Evolutionary conservation across 2,329 filamentous ascomycete genomes (phyloP).

Genomic region (Scleromitrula shiraiana): DNA sequence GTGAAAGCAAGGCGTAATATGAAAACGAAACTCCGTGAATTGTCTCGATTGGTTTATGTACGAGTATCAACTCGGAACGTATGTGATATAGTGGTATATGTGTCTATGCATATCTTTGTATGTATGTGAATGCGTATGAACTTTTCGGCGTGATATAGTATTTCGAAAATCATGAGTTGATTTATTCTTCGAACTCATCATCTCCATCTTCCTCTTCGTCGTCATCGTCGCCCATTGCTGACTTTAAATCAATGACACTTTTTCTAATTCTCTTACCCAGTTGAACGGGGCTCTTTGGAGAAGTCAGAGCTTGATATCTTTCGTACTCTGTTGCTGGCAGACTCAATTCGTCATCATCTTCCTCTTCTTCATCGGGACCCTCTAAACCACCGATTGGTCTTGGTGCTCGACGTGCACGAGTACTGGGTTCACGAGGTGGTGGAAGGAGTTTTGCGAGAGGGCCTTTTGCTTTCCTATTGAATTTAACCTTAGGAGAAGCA

Average conservation of each 20-base stretch:
- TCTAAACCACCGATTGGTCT: slow-evolving; percentile 13
- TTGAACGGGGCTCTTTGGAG: slow-evolving; percentile 16
- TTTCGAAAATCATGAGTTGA: not conserved
- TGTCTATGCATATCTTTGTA: no score
- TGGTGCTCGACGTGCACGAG: slow-evolving; percentile 17
- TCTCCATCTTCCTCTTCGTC: slow-evolving; percentile 10
- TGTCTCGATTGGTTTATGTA: no score
- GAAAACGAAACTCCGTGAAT: no score
- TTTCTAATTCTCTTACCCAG: slow-evolving; percentile 25
- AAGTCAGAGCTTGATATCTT: slow-evolving; percentile 22
- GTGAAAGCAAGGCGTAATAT: no score
- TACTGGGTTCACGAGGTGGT: slow-evolving; percentile 16
- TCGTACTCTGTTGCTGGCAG: slow-evolving; percentile 26
- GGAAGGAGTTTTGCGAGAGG: slow-evolving; percentile 6
- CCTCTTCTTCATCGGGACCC: slow-evolving; percentile 16
- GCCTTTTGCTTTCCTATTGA: slow-evolving; percentile 1
- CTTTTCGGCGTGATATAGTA: no score
- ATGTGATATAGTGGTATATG: no score
- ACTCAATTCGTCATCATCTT: slow-evolving; percentile 12
- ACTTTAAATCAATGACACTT: slow-evolving; percentile 7
- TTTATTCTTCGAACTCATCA: slow-evolving; percentile 9
- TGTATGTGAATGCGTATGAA: no score
- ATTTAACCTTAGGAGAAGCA: not conserved
- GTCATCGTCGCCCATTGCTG: slow-evolving; percentile 5
- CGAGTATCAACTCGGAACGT: no score